Base-by-base conservation (phyloP, 441 rosid genomes). In the Gossypium davidsonii region DNA sequence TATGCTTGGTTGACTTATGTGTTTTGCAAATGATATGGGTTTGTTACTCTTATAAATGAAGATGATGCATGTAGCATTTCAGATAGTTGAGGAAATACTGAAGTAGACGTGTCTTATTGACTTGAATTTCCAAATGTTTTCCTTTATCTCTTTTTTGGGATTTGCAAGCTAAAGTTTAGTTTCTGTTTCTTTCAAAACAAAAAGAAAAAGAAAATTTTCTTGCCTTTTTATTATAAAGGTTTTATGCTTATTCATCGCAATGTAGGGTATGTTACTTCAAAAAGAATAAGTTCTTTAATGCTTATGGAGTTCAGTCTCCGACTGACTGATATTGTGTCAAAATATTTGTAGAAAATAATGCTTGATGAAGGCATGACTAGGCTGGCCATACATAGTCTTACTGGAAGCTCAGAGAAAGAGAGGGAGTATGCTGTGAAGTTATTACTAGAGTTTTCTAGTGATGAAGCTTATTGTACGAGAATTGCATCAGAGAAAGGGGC, bases 401-500 rank as follows among this genome's bases (percentile, higher is more conserved):
- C 44, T 51, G 85, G 87, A 70, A 84, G 75, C 18, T 80, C 84
- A 6, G 84, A 82, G 76, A 76, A 76, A 67, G 85, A 79, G 70
- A 78, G 28, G 66, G 83, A 80, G 70, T 73, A 66, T 77, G 84
- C 82, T 15, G 78, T 82, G 71, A 84, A 82, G 78, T 71, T 84
- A 70, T 63, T 82, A 64, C 81, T 72, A 8, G 78, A 81, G 71
- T 81, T 81, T 73, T 76, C 74, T 42, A 68, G 60, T 28, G 80
- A 81, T 69, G 83, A 81, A 74, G 75, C 78, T 62, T 74, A 75
- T 55, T 84, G 85, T 67, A 62, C 42, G 51, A 66, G 73, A 72
- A 72, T 82, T 51, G 81, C 84, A 59, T 80, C 77, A 10, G 85
- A 82, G 75, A 82, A 84, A 65, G 81, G 85, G 17, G 87, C 87